Conservation (phyloP, 768 basidiomycete genomes). For the Paxillus rubicundulus region DNA sequence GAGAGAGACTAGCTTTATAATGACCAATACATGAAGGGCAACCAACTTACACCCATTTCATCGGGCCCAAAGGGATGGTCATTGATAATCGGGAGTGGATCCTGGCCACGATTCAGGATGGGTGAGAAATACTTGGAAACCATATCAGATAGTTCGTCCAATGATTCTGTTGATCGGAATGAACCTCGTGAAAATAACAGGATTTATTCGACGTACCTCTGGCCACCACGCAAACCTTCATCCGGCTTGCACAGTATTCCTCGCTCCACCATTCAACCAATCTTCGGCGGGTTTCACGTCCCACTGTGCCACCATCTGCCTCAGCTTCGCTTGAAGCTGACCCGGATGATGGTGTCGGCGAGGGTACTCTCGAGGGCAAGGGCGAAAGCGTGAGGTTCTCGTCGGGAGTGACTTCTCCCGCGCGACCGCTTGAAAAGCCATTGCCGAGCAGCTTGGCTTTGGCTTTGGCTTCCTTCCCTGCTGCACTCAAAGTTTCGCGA, state of each 20-base stretch:
- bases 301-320: constrained; percentile 72
- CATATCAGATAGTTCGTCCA: constrained; percentile 67
- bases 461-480: constrained; percentile 54
- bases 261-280: constrained; percentile 82
- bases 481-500: constrained; percentile 64
- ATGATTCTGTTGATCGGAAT: constrained; percentile 50
- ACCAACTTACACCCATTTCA: constrained; percentile 64
- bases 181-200: neutral
- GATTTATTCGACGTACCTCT: constrained; percentile 48
- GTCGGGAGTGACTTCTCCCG: constrained; percentile 3
- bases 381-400: constrained; percentile 40
- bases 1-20: constrained; percentile 16
- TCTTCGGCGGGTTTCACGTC: constrained; percentile 75
- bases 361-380: constrained; percentile 52
- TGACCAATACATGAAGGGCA: constrained; percentile 3
- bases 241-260: constrained; percentile 80
- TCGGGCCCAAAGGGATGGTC: constrained; percentile 77
- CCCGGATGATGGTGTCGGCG: constrained; percentile 55
- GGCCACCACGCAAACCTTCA: constrained; percentile 78
- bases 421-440: constrained; percentile 30
- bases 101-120: constrained; percentile 59
- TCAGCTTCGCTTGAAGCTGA: constrained; percentile 59
- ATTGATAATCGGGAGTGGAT: constrained; percentile 57
- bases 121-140: constrained; percentile 70
- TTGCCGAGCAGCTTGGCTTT: constrained; percentile 41